These are phyloP conservation scores for Sporothrix inflata DNA, from an alignment of 2,329 filamentous ascomycete genomes.

Conservation along the genomic window DNA sequence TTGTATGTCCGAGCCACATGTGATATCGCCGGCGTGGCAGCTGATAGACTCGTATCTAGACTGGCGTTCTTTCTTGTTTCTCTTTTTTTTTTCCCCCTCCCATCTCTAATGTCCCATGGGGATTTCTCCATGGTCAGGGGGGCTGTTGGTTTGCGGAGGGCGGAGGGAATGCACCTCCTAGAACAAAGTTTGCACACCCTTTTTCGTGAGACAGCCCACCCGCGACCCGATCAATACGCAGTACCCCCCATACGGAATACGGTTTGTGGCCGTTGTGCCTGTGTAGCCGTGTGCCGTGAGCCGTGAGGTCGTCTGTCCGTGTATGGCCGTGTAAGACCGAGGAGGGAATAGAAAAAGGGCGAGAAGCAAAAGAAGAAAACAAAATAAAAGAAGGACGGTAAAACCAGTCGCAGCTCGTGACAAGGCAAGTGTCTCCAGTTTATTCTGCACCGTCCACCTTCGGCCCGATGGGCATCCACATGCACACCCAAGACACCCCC, in stretches of 20 bases:
- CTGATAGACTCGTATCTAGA: background rate
- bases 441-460: slow-evolving; percentile 17
- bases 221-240: background rate
- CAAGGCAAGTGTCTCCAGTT: background rate
- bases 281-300: background rate
- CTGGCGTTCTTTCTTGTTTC: background rate
- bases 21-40: background rate
- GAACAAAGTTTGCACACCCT: background rate
- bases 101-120: background rate
- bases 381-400: background rate
- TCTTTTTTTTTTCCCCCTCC: background rate
- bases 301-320: background rate
- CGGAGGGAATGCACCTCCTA: background rate
- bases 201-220: too few species aligned
- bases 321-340: background rate
- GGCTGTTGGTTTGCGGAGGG: background rate
- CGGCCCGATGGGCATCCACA: slow-evolving; percentile 18
- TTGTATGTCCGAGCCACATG: background rate
- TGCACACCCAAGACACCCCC: background rate
- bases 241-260: background rate
- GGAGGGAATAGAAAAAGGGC: too few species aligned
- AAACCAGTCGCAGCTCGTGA: background rate
- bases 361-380: background rate
- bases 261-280: background rate
- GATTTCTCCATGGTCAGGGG: background rate